Base-by-base conservation (phyloP, 2,329 filamentous ascomycete species). In the Penicillium vulpinum region DNA sequence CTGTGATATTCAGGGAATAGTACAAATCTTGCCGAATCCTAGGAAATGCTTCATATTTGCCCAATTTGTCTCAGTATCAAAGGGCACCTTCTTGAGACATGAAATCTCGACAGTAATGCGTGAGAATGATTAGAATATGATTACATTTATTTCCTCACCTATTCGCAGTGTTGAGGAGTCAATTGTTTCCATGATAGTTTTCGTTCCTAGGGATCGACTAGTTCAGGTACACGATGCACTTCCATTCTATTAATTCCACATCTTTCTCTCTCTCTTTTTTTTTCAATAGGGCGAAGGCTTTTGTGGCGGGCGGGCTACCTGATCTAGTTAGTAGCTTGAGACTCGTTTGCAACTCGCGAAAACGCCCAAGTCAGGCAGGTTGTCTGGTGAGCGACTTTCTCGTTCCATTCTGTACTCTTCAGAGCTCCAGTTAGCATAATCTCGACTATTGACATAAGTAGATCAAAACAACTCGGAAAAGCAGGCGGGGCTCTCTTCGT, bases 211-310 rank as follows among this genome's bases (percentile, higher is more conserved):
- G 57, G 47, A 47, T 50, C 50, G 53, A 56, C 39, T 60, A 52
- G 53, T 53, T 51, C 60, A 58, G 60, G 62, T 64, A 64, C 48
- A 58, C 26, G 29, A 33, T 46, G 8, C 10, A 35, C 36, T 29
- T 26, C 39, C 24, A 44, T 44, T 44, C 18, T 39, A 5, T 39
- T 6, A 24, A 26, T 47, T 40, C 7, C 29, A 31, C 26, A 33
- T 16, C 2, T 33, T 26, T 10, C 5, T 31, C 4, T 26, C 22
- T 11, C 35, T 22, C 36, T 29, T 22, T n/a, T 11, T 1, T 33
- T n/a, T 13, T 21, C n/a, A n/a, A n/a, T n/a, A n/a, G n/a, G n/a
- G n/a, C n/a, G n/a, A n/a, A n/a, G n/a, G n/a, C n/a, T n/a, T n/a
- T n/a, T n/a, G n/a, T n/a, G n/a, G n/a, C n/a, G n/a, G n/a, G n/a